A percentile compares a stretch with the other conserved stretches of the same genome.
These are phyloP conservation scores for Mortierella sp. DNA, from an alignment of 371 early-diverging fungal species.

Conservation along the genomic window DNA sequence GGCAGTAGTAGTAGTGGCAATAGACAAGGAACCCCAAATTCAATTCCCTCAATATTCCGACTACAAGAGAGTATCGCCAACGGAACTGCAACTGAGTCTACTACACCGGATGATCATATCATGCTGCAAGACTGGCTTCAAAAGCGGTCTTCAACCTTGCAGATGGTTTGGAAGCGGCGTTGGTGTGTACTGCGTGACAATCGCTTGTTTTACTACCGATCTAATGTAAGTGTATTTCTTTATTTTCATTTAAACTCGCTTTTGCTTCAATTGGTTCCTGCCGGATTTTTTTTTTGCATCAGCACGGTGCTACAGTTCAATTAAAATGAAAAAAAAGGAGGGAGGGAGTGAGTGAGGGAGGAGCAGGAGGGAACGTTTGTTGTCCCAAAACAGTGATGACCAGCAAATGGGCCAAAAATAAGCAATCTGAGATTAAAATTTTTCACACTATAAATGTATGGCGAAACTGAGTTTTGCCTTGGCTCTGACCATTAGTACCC, in stretches of 20 bases:
- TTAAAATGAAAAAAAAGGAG: no score
- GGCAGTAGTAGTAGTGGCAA: conserved; percentile 7
- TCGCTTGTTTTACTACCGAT: conserved; percentile 34
- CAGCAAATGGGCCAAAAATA: no score
- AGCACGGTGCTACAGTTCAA: no score
- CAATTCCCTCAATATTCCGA: conserved; percentile 28
- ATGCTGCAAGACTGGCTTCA: conserved; percentile 55
- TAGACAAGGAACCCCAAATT: conserved; percentile 19
- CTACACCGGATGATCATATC: conserved; percentile 8
- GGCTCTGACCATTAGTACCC: no score
- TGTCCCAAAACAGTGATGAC: no score
- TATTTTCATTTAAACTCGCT: background rate
- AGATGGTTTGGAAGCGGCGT: conserved; percentile 54
- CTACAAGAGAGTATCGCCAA: background rate
- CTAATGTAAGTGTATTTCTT: conserved; percentile 35
- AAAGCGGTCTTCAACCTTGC: conserved; percentile 44
- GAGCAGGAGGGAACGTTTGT: no score
- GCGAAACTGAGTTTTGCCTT: no score
- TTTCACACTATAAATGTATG: no score
- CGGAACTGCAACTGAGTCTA: background rate
- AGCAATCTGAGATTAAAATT: no score
- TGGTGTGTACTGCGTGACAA: conserved; percentile 56
- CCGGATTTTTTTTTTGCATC: no score
- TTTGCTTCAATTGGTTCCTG: background rate
- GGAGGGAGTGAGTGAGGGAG: no score